These are phyloP conservation scores for Candida tetrigidarum DNA, from an alignment of 1,139 yeast species.

Conservation along the genomic window DNA sequence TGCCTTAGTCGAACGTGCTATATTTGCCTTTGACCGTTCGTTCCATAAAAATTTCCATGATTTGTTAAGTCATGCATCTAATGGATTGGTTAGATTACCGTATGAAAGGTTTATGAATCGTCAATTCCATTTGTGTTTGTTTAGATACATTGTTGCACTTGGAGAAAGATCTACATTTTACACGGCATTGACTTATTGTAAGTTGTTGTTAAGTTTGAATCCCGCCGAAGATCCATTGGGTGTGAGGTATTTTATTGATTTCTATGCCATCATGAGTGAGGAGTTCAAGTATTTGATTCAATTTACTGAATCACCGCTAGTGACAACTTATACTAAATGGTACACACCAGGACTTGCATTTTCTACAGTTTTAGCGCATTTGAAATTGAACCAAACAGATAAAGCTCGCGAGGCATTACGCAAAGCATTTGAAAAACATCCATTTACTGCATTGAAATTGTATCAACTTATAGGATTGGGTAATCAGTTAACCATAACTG, in stretches of 20 bases:
- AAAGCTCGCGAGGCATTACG: slow-evolving; percentile 52
- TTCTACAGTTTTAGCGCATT: slow-evolving; percentile 66
- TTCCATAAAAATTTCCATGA: slow-evolving; percentile 46
- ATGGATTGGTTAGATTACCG: slow-evolving; percentile 72
- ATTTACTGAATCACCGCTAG: slow-evolving; percentile 56
- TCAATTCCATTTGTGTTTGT: slow-evolving; percentile 73
- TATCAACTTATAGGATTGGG: slow-evolving; percentile 45
- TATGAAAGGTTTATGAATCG: slow-evolving; percentile 77
- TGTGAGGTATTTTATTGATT: slow-evolving; percentile 80
- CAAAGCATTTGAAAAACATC: slow-evolving; percentile 59
- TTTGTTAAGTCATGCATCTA: slow-evolving; percentile 52
- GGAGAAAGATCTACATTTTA: slow-evolving; percentile 78
- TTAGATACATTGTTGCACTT: slow-evolving; percentile 70
- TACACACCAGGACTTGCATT: slow-evolving; percentile 73
- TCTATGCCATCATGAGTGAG: slow-evolving; percentile 69
- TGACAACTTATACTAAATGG: slow-evolving; percentile 67
- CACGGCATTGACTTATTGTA: slow-evolving; percentile 79
- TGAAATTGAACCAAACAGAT: slow-evolving; percentile 38
- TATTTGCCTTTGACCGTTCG: slow-evolving; percentile 76
- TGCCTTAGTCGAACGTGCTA: slow-evolving; percentile 74
- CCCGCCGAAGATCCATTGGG: slow-evolving; percentile 89
- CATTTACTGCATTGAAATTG: slow-evolving; percentile 59
- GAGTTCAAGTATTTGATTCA: slow-evolving; percentile 66
- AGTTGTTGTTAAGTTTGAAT: slow-evolving; percentile 65
- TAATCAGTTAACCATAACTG: slow-evolving; percentile 23